Percentiles rank a stretch among this genome's conserved stretches.
Conservation (phyloP, 352 stramenopile genomes). For the Hyaloperonospora brassicae region DNA sequence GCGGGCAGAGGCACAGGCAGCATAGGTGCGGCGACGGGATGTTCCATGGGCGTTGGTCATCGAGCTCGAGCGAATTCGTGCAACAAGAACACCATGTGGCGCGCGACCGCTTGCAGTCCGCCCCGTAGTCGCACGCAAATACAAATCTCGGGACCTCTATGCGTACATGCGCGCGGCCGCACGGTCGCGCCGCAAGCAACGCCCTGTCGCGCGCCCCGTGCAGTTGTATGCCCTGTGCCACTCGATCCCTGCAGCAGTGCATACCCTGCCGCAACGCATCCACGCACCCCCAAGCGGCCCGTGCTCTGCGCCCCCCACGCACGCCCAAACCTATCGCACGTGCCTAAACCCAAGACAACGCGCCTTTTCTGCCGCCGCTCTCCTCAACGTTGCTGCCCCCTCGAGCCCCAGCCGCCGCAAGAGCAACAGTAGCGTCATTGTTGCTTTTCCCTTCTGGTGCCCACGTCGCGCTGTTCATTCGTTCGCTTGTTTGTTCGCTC, state of each 20-base stretch:
- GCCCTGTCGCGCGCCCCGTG: neutral
- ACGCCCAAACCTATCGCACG: constrained; percentile 10
- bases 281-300: constrained; percentile 1
- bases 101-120: constrained; percentile 4
- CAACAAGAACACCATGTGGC: neutral
- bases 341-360: constrained; percentile 6
- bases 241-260: neutral
- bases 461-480: constrained; percentile 3
- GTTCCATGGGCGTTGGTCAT: neutral
- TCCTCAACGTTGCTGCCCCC: constrained; percentile 12
- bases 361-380: constrained; percentile 13
- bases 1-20: too few relatives aligned
- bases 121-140: constrained; percentile 18
- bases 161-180: neutral
- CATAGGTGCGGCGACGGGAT: neutral
- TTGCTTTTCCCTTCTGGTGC: constrained; percentile 16
- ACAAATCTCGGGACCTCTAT: constrained; percentile 22
- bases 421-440: constrained; percentile 1
- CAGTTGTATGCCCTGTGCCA: neutral
- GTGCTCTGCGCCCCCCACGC: constrained; percentile 13
- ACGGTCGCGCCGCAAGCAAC: neutral
- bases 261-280: neutral
- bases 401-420: too few relatives aligned
- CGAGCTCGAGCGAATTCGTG: neutral
- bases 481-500: too few relatives aligned